Conservation (phyloP, 306 rosid genomes). For the Trichosanthes truncata region DNA sequence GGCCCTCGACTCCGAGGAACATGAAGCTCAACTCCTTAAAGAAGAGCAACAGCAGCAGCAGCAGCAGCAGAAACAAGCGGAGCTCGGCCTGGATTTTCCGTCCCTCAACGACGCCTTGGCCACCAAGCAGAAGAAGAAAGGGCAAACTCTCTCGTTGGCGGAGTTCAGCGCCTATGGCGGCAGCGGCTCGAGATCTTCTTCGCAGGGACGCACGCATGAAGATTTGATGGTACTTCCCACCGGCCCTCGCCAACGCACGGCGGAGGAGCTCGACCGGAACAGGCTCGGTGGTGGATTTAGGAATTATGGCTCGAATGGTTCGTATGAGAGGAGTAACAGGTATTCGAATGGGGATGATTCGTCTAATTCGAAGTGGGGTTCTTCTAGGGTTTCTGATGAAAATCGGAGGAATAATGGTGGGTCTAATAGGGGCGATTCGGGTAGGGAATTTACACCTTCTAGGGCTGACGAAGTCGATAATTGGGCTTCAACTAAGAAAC, state of each 20-base stretch:
- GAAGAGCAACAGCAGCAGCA: neutral
- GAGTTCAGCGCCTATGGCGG: conserved; percentile 43
- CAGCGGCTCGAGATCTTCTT: conserved; percentile 21
- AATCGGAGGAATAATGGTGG: conserved; percentile 24
- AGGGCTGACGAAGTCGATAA: conserved; percentile 77
- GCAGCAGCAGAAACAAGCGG: neutral
- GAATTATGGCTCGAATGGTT: conserved; percentile 24
- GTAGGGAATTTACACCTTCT: conserved; percentile 48
- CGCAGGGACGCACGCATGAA: conserved; percentile 12
- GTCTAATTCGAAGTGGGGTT: conserved; percentile 64
- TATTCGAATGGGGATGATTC: conserved; percentile 35
- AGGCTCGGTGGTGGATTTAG: conserved; percentile 57
- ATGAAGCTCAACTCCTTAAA: conserved; percentile 50
- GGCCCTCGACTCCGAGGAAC: conserved; percentile 75
- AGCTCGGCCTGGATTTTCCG: conserved; percentile 50
- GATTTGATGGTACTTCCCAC: conserved; percentile 59
- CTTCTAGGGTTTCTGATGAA: conserved; percentile 61
- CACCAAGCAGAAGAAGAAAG: conserved; percentile 73
- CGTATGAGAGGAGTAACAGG: conserved; percentile 20
- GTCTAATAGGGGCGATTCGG: conserved; percentile 26
- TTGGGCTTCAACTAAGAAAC: conserved; percentile 73
- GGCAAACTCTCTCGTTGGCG: conserved; percentile 41
- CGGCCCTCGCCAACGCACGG: conserved; percentile 78
- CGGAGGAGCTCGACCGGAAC: conserved; percentile 64
- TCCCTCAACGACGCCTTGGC: conserved; percentile 70